Percentiles rank a stretch among this genome's conserved stretches.
Conservation (phyloP, 768 basidiomycete genomes). For the Lactifluus echinatus region DNA sequence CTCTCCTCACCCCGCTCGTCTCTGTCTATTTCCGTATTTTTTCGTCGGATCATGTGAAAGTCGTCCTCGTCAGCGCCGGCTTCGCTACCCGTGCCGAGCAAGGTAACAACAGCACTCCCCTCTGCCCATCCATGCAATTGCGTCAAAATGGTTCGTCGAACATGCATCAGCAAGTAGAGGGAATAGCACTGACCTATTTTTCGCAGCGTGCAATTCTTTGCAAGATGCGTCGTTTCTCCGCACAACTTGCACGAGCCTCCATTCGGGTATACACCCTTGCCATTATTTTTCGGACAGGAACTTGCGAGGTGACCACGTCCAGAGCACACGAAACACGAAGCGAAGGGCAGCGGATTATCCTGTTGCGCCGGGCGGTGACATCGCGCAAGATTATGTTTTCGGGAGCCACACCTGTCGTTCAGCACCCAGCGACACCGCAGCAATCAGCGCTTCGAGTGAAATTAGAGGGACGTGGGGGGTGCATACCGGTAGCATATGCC, state of each 20-base stretch:
- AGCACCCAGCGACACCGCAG: neutral
- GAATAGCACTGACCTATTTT: conserved; percentile 33
- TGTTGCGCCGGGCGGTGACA: conserved; percentile 63
- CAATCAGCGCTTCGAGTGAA: neutral
- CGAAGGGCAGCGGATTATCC: conserved; percentile 68
- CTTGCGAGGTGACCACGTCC: conserved; percentile 80
- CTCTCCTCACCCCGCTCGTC: conserved; percentile 46
- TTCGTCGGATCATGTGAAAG: conserved; percentile 74
- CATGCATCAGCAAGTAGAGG: neutral
- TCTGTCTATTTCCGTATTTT: conserved; percentile 47
- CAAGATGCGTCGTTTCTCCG: conserved; percentile 75
- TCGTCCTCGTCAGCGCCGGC: conserved; percentile 93
- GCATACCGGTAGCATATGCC: conserved; percentile 40
- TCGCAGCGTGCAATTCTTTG: conserved; percentile 68
- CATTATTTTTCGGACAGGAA: conserved; percentile 70
- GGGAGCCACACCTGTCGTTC: conserved; percentile 68
- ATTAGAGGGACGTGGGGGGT: neutral
- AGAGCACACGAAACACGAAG: conserved; percentile 87
- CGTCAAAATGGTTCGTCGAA: neutral
- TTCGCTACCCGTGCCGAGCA: conserved; percentile 39
- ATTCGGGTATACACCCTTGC: conserved; percentile 80
- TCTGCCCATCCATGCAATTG: conserved; percentile 23
- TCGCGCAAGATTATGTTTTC: conserved; percentile 64
- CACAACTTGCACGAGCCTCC: conserved; percentile 90
- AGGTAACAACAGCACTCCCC: conserved; percentile 33